These are phyloP conservation scores for Ogataea saltuana DNA, from an alignment of 805 yeast genomes.

Conservation along the genomic window DNA sequence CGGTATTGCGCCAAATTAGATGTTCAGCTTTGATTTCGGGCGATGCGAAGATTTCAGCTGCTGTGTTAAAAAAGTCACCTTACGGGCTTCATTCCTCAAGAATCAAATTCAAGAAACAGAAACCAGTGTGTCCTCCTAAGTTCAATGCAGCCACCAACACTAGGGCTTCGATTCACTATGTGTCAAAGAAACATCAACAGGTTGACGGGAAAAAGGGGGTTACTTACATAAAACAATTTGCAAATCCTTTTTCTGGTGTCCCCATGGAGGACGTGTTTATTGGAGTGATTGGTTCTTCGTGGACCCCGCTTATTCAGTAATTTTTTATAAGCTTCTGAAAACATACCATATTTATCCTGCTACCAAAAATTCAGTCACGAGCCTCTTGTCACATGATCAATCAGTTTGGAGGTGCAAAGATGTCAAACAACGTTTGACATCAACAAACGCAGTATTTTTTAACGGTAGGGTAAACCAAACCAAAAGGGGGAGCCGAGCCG, in stretches of 20 bases:
- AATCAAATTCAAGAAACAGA: slow-evolving; percentile 1
- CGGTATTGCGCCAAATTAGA: too few species aligned
- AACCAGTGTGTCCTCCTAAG: background rate
- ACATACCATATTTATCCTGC: background rate
- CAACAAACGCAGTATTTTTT: too few species aligned
- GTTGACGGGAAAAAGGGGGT: background rate
- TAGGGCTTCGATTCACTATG: too few species aligned
- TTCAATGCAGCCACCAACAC: background rate
- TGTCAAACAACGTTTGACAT: too few species aligned
- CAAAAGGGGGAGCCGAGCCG: too few species aligned
- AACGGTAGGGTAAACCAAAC: too few species aligned
- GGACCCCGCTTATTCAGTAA: background rate
- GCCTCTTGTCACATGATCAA: too few species aligned
- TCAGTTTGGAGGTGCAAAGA: too few species aligned
- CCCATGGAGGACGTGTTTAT: slow-evolving; percentile 20
- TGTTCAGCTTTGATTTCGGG: too few species aligned
- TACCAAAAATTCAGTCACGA: too few species aligned
- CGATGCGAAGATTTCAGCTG: too few species aligned
- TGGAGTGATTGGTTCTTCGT: background rate
- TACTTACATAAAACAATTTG: slow-evolving; percentile 9
- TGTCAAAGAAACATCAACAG: background rate
- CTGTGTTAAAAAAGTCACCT: background rate
- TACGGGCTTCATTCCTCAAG: slow-evolving; percentile 4
- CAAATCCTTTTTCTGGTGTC: slow-evolving; percentile 16
- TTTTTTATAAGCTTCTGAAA: background rate